These are phyloP conservation scores for Breynia disticha DNA, from an alignment of 441 rosid species.

Conservation along the genomic window DNA sequence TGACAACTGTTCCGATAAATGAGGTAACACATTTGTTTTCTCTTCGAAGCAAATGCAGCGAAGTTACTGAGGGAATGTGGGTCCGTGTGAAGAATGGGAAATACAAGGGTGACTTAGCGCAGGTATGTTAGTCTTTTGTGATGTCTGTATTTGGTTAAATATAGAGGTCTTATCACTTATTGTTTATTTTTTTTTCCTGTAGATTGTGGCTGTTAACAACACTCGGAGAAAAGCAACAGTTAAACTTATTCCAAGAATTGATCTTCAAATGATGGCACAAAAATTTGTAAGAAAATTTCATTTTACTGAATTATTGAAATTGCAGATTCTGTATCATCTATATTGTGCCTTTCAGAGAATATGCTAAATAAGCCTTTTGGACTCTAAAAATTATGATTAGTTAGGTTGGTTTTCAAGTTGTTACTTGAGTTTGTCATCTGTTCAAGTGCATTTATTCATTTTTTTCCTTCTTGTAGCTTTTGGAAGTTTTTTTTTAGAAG, in stretches of 20 bases:
- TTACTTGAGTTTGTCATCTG: too few relatives aligned
- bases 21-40: conserved; percentile 58
- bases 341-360: neutral
- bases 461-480: too few relatives aligned
- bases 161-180: too few relatives aligned
- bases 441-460: too few relatives aligned
- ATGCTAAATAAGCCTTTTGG: too few relatives aligned
- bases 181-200: conserved; percentile 19
- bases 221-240: conserved; percentile 56
- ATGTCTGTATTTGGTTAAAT: neutral
- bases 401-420: too few relatives aligned
- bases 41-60: conserved; percentile 40
- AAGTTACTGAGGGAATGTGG: conserved; percentile 63
- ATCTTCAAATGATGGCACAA: conserved; percentile 62
- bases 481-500: neutral
- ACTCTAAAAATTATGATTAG: too few relatives aligned
- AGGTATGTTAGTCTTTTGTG: conserved; percentile 30
- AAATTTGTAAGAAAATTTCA: conserved; percentile 51
- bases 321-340: neutral
- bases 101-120: conserved; percentile 89
- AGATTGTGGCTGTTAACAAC: conserved; percentile 78
- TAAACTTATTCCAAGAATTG: conserved; percentile 87
- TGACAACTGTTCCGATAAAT: conserved; percentile 44
- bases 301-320: neutral
- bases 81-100: conserved; percentile 80